phyloP scores from a whole-genome alignment of 2,329 filamentous ascomycete species.

The Coleophoma cylindrospora region DNA sequence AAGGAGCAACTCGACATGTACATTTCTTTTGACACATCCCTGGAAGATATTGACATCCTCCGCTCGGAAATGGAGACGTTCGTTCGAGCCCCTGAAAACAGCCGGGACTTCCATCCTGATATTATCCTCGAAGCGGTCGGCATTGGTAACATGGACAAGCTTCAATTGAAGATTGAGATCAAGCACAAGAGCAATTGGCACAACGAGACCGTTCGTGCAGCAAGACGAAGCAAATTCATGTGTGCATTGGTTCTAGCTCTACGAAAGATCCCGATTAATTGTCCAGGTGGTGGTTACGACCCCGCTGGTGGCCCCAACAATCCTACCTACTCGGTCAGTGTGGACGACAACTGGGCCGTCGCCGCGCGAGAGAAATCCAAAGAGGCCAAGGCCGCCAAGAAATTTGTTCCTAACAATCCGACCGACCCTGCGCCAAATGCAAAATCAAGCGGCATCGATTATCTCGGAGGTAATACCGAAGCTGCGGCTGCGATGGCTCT shows the following conservation, averaged over 20 bases:
- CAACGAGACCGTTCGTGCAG: constrained; percentile 76
- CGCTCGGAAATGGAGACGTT: constrained; percentile 82
- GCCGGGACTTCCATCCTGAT: constrained; percentile 84
- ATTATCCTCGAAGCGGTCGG: constrained; percentile 73
- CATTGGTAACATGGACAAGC: constrained; percentile 82
- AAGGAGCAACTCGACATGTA: constrained; percentile 73
- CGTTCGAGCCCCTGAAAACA: constrained; percentile 77
- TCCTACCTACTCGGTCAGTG: constrained; percentile 74
- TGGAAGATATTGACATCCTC: constrained; percentile 84
- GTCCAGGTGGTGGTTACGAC: constrained; percentile 67
- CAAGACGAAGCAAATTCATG: constrained; percentile 92
- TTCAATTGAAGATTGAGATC: constrained; percentile 77
- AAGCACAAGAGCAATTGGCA: constrained; percentile 92
- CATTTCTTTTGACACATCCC: constrained; percentile 79
- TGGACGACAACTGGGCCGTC: constrained; percentile 63
- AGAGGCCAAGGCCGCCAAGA: constrained; percentile 56
- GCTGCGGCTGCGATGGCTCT: constrained; percentile 4
- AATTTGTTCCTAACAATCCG: constrained; percentile 51
- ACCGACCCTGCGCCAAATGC: background rate
- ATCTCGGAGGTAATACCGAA: constrained; percentile 12
- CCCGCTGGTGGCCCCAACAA: constrained; percentile 63
- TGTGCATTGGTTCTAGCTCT: constrained; percentile 83
- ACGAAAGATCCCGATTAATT: constrained; percentile 81
- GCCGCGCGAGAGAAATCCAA: constrained; percentile 55
- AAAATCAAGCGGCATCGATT: background rate